phyloP scores from a whole-genome alignment of 2,329 filamentous ascomycete species.

The Diplodia corticola region DNA sequence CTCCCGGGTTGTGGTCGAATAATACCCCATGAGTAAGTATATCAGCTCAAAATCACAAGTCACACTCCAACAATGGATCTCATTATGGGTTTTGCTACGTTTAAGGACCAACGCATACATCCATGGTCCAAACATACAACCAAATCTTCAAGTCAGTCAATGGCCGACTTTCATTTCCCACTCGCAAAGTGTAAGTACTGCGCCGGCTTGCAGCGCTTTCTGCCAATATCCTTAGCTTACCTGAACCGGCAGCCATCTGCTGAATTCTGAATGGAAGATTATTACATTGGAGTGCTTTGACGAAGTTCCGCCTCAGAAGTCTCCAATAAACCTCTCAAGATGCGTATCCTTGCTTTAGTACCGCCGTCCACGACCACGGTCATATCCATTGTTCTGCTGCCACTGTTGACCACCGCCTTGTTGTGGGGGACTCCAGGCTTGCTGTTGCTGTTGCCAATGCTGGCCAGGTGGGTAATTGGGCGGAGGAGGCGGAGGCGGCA shows the following conservation, averaged over 20 bases:
- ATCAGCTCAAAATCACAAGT: neutral
- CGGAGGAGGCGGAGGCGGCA: conserved; percentile 1
- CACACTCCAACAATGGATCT: neutral
- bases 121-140: neutral
- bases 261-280: neutral
- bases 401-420: neutral
- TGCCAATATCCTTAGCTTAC: neutral
- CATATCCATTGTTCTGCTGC: conserved; percentile 7
- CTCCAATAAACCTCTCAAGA: neutral
- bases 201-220: neutral
- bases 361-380: conserved; percentile 9
- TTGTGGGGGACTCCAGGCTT: neutral
- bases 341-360: neutral
- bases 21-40: too few relatives aligned
- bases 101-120: neutral
- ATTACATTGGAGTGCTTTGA: neutral
- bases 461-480: conserved; percentile 5
- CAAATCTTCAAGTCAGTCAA: neutral
- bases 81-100: neutral
- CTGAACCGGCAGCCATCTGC: neutral
- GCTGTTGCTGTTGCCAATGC: conserved; percentile 12
- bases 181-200: neutral
- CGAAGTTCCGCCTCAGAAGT: neutral
- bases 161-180: neutral
- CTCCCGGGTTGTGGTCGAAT: neutral